phyloP scores from a whole-genome alignment of 2,329 filamentous ascomycete species.

The Trichophyton benhamiae region DNA sequence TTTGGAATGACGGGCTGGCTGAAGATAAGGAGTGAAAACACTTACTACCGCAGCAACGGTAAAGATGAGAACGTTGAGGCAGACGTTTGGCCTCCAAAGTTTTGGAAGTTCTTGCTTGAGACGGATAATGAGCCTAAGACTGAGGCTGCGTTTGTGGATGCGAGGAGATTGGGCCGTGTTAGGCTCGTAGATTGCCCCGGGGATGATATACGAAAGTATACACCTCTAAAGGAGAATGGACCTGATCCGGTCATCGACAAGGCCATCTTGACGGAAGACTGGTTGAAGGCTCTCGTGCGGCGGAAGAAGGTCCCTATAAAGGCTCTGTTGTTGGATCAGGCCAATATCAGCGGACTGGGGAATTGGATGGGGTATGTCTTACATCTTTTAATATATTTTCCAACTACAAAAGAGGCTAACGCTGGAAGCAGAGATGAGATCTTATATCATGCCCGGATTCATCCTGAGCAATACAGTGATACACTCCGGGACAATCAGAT shows the following conservation, averaged over 20 bases:
- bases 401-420: neutral
- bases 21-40: conserved; percentile 65
- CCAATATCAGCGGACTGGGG: conserved; percentile 79
- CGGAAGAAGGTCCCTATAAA: conserved; percentile 79
- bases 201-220: conserved; percentile 59
- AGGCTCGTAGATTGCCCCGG: conserved; percentile 70
- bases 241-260: conserved; percentile 82
- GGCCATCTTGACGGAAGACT: conserved; percentile 62
- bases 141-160: conserved; percentile 69
- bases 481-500: conserved; percentile 63
- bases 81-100: conserved; percentile 73
- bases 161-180: conserved; percentile 65
- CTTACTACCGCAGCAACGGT: conserved; percentile 61
- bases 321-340: conserved; percentile 75
- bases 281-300: conserved; percentile 57
- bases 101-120: conserved; percentile 72
- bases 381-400: neutral
- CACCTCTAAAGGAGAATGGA: conserved; percentile 79
- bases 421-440: conserved; percentile 60
- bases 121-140: conserved; percentile 51
- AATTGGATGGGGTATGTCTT: conserved; percentile 72
- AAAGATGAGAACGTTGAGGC: conserved; percentile 44
- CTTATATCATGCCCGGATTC: conserved; percentile 73
- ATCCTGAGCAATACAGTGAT: conserved; percentile 87
- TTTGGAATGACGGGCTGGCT: conserved; percentile 75